A percentile compares a stretch with the other conserved stretches of the same genome.
Evolutionary conservation across 495 filamentous ascomycete species (phyloP).

Genomic region (Penicillium pancosmium): DNA sequence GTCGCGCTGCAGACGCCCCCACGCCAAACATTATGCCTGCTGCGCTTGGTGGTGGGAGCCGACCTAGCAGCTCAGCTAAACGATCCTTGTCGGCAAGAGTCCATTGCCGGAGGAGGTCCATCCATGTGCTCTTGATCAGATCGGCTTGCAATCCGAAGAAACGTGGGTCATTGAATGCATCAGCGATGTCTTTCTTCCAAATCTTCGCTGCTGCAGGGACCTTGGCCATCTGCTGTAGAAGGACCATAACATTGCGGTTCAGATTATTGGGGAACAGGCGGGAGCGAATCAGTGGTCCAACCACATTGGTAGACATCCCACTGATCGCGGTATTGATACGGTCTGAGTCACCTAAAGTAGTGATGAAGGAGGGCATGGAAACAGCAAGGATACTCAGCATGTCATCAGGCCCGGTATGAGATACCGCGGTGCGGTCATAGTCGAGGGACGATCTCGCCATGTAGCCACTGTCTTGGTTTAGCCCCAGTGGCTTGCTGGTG

Average conservation of each 20-base stretch:
- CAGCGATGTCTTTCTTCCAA: constrained; percentile 91
- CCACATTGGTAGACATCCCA: constrained; percentile 79
- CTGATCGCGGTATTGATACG: constrained; percentile 75
- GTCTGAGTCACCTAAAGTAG: constrained; percentile 83
- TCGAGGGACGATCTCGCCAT: constrained; percentile 47
- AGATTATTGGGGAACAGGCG: constrained; percentile 89
- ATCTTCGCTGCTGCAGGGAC: constrained; percentile 79
- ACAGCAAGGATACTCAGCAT: constrained; percentile 76
- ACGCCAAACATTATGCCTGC: constrained; percentile 98
- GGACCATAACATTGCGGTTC: constrained; percentile 64
- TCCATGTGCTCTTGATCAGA: constrained; percentile 74
- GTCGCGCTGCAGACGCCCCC: constrained; percentile 87
- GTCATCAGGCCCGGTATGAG: constrained; percentile 63
- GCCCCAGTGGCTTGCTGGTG: constrained; percentile 76
- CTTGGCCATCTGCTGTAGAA: constrained; percentile 76
- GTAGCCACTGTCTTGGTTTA: constrained; percentile 48
- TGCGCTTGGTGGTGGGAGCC: constrained; percentile 83
- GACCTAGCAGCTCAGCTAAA: constrained; percentile 75
- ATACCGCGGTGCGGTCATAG: constrained; percentile 42
- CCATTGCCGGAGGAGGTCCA: constrained; percentile 83
- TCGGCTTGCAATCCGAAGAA: constrained; percentile 73
- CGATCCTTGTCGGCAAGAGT: constrained; percentile 83
- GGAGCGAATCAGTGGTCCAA: constrained; percentile 80
- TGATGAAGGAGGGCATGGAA: constrained; percentile 81
- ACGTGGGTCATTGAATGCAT: constrained; percentile 86